Conservation (phyloP, 2,329 filamentous ascomycete genomes). For the Pseudogymnoascus sp. region DNA sequence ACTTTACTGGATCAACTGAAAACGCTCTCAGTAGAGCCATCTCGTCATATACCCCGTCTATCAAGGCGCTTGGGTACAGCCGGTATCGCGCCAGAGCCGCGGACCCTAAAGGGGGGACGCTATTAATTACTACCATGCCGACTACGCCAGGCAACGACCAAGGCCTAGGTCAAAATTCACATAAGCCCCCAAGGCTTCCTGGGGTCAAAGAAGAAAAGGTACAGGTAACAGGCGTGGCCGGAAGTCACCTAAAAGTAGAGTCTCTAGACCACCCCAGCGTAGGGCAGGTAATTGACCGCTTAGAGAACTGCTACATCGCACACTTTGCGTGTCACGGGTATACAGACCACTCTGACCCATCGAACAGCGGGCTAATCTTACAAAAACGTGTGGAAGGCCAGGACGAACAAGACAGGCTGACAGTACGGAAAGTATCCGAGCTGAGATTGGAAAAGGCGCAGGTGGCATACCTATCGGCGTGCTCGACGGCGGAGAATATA, state of each 20-base stretch:
- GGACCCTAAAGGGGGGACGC: neutral
- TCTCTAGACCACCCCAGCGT: neutral
- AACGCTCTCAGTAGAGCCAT: neutral
- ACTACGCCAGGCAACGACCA: neutral
- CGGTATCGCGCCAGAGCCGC: neutral
- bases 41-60: conserved; percentile 12
- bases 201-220: too few species aligned
- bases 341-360: too few species aligned
- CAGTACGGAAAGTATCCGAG: neutral
- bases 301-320: too few species aligned
- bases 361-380: too few species aligned
- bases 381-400: too few species aligned
- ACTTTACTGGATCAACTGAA: neutral
- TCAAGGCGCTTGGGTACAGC: neutral
- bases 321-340: too few species aligned
- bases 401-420: too few species aligned
- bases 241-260: too few species aligned
- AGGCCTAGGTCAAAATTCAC: too few species aligned
- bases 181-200: too few species aligned
- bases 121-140: neutral
- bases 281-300: neutral
- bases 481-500: conserved; percentile 32
- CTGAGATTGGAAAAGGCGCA: conserved; percentile 9
- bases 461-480: conserved; percentile 33
- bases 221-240: too few species aligned